These are phyloP conservation scores for Desmodesmus armatus DNA, from an alignment of 139 green algal genomes.

Conservation along the genomic window DNA sequence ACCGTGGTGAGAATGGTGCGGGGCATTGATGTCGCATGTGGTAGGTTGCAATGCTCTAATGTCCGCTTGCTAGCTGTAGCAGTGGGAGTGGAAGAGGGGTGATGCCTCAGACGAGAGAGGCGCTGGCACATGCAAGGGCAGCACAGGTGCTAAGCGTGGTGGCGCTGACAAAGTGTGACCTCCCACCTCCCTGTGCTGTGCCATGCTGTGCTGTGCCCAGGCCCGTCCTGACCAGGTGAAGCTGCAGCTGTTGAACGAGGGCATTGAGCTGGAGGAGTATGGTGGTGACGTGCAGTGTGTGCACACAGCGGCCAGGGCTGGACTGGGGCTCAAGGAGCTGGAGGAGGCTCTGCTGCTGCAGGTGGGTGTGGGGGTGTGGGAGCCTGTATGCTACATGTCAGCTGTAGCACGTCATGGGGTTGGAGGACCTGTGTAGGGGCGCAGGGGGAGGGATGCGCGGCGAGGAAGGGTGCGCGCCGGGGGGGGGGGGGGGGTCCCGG, in stretches of 20 bases:
- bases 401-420: no score
- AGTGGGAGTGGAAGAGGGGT: constrained; percentile 94
- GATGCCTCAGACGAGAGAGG: constrained; percentile 92
- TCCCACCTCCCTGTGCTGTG: constrained; percentile 43
- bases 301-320: constrained; percentile 57
- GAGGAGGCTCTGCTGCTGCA: constrained; percentile 91
- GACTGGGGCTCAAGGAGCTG: constrained; percentile 79
- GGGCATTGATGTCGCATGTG: no score
- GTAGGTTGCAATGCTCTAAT: no score
- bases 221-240: constrained; percentile 70
- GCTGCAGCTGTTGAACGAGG: constrained; percentile 75
- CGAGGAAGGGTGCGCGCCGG: no score
- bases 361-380: constrained; percentile 58
- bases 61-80: no score
- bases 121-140: constrained; percentile 71
- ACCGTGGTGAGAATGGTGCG: no score
- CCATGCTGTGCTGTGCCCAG: no score
- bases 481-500: no score
- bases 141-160: constrained; percentile 86
- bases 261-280: constrained; percentile 87
- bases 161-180: constrained; percentile 92
- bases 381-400: no score
- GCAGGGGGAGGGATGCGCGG: no score
- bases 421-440: no score
- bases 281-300: constrained; percentile 80